A percentile compares a stretch with the other conserved stretches of the same genome.
phyloP scores from a whole-genome alignment of 1,139 yeast genomes.

The Candida tropicalis region DNA sequence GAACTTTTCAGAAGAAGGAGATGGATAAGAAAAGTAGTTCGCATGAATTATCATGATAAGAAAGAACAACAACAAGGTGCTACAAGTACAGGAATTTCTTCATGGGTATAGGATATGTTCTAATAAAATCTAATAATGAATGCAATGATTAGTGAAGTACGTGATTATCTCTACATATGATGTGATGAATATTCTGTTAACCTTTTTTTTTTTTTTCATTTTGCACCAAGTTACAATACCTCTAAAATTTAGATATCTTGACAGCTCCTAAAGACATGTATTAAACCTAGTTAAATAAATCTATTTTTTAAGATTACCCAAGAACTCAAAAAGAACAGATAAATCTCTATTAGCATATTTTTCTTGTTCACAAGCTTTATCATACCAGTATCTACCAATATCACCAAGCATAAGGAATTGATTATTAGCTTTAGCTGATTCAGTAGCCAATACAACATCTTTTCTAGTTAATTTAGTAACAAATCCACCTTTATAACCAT shows the following conservation, averaged over 20 bases:
- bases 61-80: slow-evolving; percentile 10
- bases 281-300: no score
- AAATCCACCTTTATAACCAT: slow-evolving; percentile 55
- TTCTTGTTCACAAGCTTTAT: slow-evolving; percentile 47
- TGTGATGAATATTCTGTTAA: no score
- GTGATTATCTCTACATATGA: no score
- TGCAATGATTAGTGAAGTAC: no score
- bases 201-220: no score
- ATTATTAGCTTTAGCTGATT: slow-evolving; percentile 41
- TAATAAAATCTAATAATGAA: no score
- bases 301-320: slow-evolving; percentile 31
- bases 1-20: slow-evolving; percentile 51
- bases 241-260: no score
- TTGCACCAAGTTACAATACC: no score
- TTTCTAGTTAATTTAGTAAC: slow-evolving; percentile 57
- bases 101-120: slow-evolving; percentile 13
- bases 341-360: slow-evolving; percentile 46
- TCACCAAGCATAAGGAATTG: slow-evolving; percentile 48
- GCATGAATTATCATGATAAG: slow-evolving; percentile 14
- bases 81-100: slow-evolving; percentile 11
- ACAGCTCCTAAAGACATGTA: no score
- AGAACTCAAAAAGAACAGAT: slow-evolving; percentile 51
- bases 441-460: slow-evolving; percentile 58
- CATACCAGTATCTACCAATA: slow-evolving; percentile 45
- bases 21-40: slow-evolving; percentile 38